These are phyloP conservation scores for Chalciporus sp. DNA, from an alignment of 1,284 basidiomycete genomes.

Conservation along the genomic window DNA sequence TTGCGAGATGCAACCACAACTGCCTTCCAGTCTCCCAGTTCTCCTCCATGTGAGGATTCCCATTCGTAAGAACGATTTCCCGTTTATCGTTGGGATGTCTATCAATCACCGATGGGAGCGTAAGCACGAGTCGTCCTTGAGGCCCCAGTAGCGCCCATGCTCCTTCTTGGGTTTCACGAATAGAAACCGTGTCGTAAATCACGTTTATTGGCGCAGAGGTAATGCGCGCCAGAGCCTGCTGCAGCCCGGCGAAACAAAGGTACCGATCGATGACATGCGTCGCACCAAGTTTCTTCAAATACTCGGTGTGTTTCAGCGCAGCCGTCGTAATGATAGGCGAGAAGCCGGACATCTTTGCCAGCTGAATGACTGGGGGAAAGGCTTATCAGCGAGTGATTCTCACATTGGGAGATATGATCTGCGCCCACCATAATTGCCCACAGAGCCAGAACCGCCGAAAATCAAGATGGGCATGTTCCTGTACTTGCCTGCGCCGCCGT, in stretches of 20 bases:
- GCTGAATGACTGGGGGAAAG: constrained; percentile 26
- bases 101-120: constrained; percentile 31
- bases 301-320: constrained; percentile 42
- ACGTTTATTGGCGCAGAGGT: constrained; percentile 36
- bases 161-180: constrained; percentile 36
- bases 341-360: constrained; percentile 37
- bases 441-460: constrained; percentile 47
- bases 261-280: constrained; percentile 46
- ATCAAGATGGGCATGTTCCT: constrained; percentile 44
- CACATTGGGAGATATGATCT: constrained; percentile 4
- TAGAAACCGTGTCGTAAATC: constrained; percentile 37
- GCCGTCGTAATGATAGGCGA: constrained; percentile 45
- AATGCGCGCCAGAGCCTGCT: constrained; percentile 31
- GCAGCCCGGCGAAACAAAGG: constrained; percentile 28
- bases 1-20: constrained; percentile 35
- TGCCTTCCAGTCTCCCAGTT: constrained; percentile 36
- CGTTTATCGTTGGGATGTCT: constrained; percentile 29
- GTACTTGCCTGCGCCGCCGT: constrained; percentile 38
- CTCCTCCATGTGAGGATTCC: constrained; percentile 31
- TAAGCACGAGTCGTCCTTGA: constrained; percentile 36
- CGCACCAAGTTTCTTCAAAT: constrained; percentile 47
- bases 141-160: constrained; percentile 35
- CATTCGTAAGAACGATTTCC: constrained; percentile 35
- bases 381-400: constrained; percentile 14
- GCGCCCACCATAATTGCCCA: constrained; percentile 47